These are phyloP conservation scores for Pichia ethanolica DNA, from an alignment of 805 yeast genomes.

Conservation along the genomic window DNA sequence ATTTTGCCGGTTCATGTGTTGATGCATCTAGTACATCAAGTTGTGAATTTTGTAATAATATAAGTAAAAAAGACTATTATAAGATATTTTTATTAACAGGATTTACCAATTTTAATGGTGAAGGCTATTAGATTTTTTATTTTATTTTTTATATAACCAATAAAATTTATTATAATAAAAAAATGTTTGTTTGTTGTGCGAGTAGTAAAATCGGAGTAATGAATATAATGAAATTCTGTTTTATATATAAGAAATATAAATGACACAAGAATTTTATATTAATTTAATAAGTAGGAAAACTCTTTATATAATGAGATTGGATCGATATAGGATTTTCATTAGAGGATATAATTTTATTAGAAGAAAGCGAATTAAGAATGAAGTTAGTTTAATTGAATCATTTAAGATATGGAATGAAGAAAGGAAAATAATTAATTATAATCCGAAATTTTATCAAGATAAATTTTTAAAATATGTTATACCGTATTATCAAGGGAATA, in stretches of 20 bases:
- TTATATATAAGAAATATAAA: too few relatives aligned
- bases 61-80: slow-evolving; percentile 56
- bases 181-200: too few relatives aligned
- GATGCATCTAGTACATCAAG: slow-evolving; percentile 78
- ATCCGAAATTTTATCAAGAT: slow-evolving; percentile 21
- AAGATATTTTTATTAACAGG: slow-evolving; percentile 59
- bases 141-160: too few relatives aligned
- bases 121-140: slow-evolving; percentile 51
- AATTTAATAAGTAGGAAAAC: too few relatives aligned
- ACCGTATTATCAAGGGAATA: slow-evolving; percentile 21
- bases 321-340: too few relatives aligned
- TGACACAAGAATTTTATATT: too few relatives aligned
- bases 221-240: too few relatives aligned
- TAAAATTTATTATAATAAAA: too few relatives aligned
- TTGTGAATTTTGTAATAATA: slow-evolving; percentile 75
- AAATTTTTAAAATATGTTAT: slow-evolving; percentile 15
- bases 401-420: slow-evolving; percentile 21
- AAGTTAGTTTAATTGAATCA: slow-evolving; percentile 4
- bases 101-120: slow-evolving; percentile 73
- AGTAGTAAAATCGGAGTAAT: too few relatives aligned
- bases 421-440: slow-evolving; percentile 11
- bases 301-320: too few relatives aligned
- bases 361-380: too few relatives aligned
- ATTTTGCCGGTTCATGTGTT: slow-evolving; percentile 78
- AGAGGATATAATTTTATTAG: too few relatives aligned